Evolutionary conservation across 805 yeast species (phyloP), one percentile per base, ranked within the genome.

Genomic region (Metschnikowia orientalis): DNA sequence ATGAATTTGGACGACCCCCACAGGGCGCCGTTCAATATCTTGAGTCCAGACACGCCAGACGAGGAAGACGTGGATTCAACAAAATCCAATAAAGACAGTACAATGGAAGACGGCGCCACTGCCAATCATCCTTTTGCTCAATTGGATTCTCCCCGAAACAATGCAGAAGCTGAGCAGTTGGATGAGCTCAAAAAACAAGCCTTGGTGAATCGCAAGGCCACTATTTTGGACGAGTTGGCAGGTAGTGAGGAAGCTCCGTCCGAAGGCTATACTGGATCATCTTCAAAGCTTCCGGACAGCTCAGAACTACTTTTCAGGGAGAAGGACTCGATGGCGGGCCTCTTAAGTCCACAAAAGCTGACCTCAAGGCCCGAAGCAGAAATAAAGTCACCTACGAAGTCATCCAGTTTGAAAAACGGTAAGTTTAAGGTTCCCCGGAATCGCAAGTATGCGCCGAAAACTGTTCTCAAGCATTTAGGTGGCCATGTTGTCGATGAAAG

Each of bases 151-250:
- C 18, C 28, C 37, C 36, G 22, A 36, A 38, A 29, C 37, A 54
- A 26, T 35, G 48, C 54, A 17, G 54, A 34, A 32, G 39, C 24
- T 28, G 57, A 33, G 38, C 50, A 36, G 34, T 44, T 41, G 24
- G 35, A 32, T 30, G 61, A 64, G 35, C 47, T 70, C 27, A 61
- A 56, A 35, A 60, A 53, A 26, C 64, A 61, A 40, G 60, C 54
- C 40, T 42, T 60, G 28, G 48, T 51, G 27, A 59, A 51, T 33
- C 63, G 54, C 37, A 50, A 34, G 21, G 34, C 46, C 4, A 34
- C 37, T 7, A 30, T 42, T n/a, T 27, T 42, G 10, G 24, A 26
- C 32, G 42, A 43, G 21, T 45, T 45, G 20, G 38, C 49, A 6
- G 30, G 23, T 12, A 48, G 46, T 8, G 34, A 29, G 2, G 46